These are phyloP conservation scores for Dipteronia sinensis DNA, from an alignment of 345 rosid species.

Conservation along the genomic window DNA sequence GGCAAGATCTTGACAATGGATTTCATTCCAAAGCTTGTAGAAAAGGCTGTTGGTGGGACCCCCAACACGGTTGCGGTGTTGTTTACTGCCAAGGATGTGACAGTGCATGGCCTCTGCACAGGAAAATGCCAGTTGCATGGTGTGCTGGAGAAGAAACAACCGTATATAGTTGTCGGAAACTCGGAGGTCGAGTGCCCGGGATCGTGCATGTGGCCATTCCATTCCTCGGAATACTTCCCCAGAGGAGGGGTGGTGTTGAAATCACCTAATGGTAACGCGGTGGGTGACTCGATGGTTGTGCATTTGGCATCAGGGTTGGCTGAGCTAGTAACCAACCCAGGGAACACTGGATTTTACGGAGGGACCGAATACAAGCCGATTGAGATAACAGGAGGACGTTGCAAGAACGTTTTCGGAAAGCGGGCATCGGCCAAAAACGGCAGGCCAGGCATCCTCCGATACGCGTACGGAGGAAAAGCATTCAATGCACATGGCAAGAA, in stretches of 20 bases:
- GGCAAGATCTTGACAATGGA: conserved; percentile 51
- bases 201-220: conserved; percentile 75
- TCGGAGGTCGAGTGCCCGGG: conserved; percentile 69
- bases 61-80: conserved; percentile 41
- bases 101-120: conserved; percentile 48
- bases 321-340: conserved; percentile 46
- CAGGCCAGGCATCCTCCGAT: conserved; percentile 34
- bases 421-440: conserved; percentile 53
- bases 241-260: conserved; percentile 41
- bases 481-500: conserved; percentile 56
- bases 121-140: conserved; percentile 52
- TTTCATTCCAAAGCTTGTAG: conserved; percentile 27
- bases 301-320: conserved; percentile 66
- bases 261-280: conserved; percentile 64
- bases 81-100: conserved; percentile 47
- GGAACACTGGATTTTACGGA: conserved; percentile 30
- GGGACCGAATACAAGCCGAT: not conserved
- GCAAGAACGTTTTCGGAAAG: conserved; percentile 56
- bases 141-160: conserved; percentile 23
- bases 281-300: conserved; percentile 61
- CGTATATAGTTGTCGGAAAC: conserved; percentile 60
- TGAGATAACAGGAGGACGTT: conserved; percentile 42
- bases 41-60: conserved; percentile 29
- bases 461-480: conserved; percentile 51
- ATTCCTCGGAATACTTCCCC: conserved; percentile 42